Evolutionary conservation across 2,329 filamentous ascomycete genomes (phyloP).

Genomic region (Alternaria arbusti): DNA sequence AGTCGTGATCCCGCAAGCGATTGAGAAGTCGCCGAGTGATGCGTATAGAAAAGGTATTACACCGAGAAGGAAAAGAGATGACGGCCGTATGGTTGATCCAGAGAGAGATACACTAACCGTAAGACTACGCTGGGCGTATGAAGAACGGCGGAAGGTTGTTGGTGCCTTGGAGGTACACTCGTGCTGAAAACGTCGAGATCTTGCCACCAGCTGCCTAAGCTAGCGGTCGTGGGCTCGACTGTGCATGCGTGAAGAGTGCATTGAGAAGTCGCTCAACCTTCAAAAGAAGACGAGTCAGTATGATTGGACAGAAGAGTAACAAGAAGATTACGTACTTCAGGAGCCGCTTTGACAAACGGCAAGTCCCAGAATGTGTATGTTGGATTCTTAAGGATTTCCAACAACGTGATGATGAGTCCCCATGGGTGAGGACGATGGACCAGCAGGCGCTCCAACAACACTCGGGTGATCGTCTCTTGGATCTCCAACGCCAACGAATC

Average conservation of each 20-base stretch:
- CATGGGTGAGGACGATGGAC: slow-evolving; percentile 93
- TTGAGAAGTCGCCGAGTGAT: slow-evolving; percentile 15
- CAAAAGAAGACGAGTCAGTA: slow-evolving; percentile 19
- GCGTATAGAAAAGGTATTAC: slow-evolving; percentile 23
- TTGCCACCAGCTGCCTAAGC: slow-evolving; percentile 25
- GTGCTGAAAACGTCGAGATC: slow-evolving; percentile 15
- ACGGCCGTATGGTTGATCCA: slow-evolving; percentile 23
- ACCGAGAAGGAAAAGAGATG: slow-evolving; percentile 20
- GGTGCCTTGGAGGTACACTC: slow-evolving; percentile 20
- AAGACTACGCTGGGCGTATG: slow-evolving; percentile 39
- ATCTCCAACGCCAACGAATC: slow-evolving; percentile 76
- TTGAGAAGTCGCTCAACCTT: slow-evolving; percentile 56
- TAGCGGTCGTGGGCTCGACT: slow-evolving; percentile 53
- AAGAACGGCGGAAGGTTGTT: slow-evolving; percentile 40
- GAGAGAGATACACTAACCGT: slow-evolving; percentile 25
- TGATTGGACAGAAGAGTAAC: slow-evolving; percentile 7
- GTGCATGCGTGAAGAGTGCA: slow-evolving; percentile 54
- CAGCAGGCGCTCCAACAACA: slow-evolving; percentile 85
- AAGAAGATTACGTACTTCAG: slow-evolving; percentile 64
- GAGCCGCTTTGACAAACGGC: slow-evolving; percentile 86
- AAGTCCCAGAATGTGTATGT: slow-evolving; percentile 92
- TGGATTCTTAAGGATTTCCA: slow-evolving; percentile 90
- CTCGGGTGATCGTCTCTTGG: slow-evolving; percentile 87
- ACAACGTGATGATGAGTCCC: slow-evolving; percentile 86
- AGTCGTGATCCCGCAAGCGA: slow-evolving; percentile 26